Evolutionary conservation across 495 filamentous ascomycete genomes (phyloP), one percentile per base, ranked within the genome.

Genomic region (Podospora bellae-mahoneyi): DNA sequence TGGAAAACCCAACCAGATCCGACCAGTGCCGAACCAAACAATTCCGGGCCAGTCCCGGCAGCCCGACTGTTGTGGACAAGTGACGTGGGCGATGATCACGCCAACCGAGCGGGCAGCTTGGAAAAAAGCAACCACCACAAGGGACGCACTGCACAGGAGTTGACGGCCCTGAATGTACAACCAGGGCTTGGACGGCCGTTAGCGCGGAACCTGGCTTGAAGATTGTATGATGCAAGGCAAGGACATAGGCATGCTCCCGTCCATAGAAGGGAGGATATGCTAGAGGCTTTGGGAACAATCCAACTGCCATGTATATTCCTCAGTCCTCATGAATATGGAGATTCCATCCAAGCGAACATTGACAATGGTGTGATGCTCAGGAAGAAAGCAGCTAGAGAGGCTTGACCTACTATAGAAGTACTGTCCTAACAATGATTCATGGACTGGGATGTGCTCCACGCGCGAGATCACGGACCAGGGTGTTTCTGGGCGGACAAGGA

Each of bases 31-130:
- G 5, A 28, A 56, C 44, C 66, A 27, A 55, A 34, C 48, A n/a
- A 62, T 27, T 61, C 48, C 10, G 58, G 28, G 58, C 18, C 44
- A 39, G 30, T 23, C 30, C 39, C 28, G 28, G 65, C 58, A 65
- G 63, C 27, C 62, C 58, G 32, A 60, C 53, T 44, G 68, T 28
- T 55, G 30, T 34, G 28, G 28, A 53, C 44, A 56, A 70, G 68
- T 64, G 68, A 70, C 65, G 68, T 70, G 68, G 68, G 67, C 53
- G 63, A 39, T 64, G 68, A 66, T 66, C 39, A 54, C 64, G 57
- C 69, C 69, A 68, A 54, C 71, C 68, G 66, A 70, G 71, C 66
- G 58, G 5, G 30, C 61, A 63, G 30, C 27, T 20, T 20, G 34
- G 34, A 63, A 60, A 60, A 69, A 66, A 67, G 69, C 66, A 68